Base-by-base conservation (phyloP, 331 rosid genomes). In the Malus hybrid region DNA sequence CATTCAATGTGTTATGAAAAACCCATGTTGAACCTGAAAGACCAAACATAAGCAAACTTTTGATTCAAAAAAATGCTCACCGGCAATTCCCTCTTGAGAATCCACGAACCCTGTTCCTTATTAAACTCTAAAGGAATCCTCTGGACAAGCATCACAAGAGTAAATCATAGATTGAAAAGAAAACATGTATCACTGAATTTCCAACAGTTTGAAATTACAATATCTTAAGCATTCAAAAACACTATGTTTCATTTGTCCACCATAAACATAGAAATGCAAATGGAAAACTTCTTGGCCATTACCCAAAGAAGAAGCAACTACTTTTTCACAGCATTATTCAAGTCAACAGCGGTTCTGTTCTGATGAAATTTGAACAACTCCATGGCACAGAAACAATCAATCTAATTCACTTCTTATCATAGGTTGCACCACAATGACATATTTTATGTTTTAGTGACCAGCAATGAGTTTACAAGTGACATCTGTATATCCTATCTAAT, bases 1-100 rank as follows among this genome's bases (percentile, higher is more conserved):
- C 27, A 39, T 27, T 73, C n/a, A 5, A 24, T 18, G 29, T 14
- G 34, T 18, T 55, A 57, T 36, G 22, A 15, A 36, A 55, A n/a
- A 39, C 66, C n/a, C 19, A n/a, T 57, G 63, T 22, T 16, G 31
- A 42, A 28, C 60, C 28, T 73, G 59, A 19, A 44, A 39, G 15
- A 12, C 29, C 65, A 55, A n/a, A 29, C 29, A 34, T 59, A 34
- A 36, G 76, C 36, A 73, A 9, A 73, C 27, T 39, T 28, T 61
- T 4, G 14, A 46, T 73, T n/a, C 48, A 73, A n/a, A 62, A 9
- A 46, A 46, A 73, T 62, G 46, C 96, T 87, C 86, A 95, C 99
- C 74, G 89, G 87, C 57, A 95, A 78, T 87, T 95, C 96, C 87
- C 86, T 92, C 42, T 76, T 77, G 71, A 92, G 93, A 85, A 75